Evolutionary conservation across 2,329 filamentous ascomycete species (phyloP).

Genomic region (Endoconidiophora laricicola): DNA sequence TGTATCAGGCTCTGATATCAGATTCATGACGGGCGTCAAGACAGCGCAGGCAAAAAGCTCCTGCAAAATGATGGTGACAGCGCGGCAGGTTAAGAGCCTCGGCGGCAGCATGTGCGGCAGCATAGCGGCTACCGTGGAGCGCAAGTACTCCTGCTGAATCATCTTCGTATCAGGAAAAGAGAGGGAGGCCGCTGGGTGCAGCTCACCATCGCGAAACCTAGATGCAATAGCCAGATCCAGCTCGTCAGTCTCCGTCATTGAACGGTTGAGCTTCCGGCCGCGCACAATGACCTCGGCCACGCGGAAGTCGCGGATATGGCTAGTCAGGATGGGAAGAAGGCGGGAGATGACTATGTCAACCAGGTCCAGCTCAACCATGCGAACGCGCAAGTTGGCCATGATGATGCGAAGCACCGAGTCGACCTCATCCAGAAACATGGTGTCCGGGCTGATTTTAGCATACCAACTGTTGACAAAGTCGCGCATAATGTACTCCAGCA

Average conservation of each 20-base stretch:
- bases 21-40: slow-evolving; percentile 60
- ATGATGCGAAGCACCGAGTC: slow-evolving; percentile 64
- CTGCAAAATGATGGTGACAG: slow-evolving; percentile 63
- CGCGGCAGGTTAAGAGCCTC: slow-evolving; percentile 58
- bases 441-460: slow-evolving; percentile 62
- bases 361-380: slow-evolving; percentile 59
- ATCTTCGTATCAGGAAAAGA: slow-evolving; percentile 70
- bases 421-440: slow-evolving; percentile 70
- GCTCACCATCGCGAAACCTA: slow-evolving; percentile 74
- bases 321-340: slow-evolving; percentile 73
- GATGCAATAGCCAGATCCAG: slow-evolving; percentile 88
- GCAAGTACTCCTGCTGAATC: slow-evolving; percentile 76
- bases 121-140: slow-evolving; percentile 54
- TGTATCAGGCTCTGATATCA: slow-evolving; percentile 79
- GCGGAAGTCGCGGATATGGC: slow-evolving; percentile 79
- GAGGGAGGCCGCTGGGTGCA: slow-evolving; percentile 74
- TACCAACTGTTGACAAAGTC: slow-evolving; percentile 90
- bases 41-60: slow-evolving; percentile 93
- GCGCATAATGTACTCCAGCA: slow-evolving; percentile 59
- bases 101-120: slow-evolving; percentile 60
- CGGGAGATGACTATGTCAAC: slow-evolving; percentile 69
- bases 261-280: slow-evolving; percentile 73
- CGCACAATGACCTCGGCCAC: slow-evolving; percentile 76
- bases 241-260: slow-evolving; percentile 91
- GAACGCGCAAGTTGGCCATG: slow-evolving; percentile 52